phyloP scores from a whole-genome alignment of 768 basidiomycete genomes.

The Tephrocybe sp. region DNA sequence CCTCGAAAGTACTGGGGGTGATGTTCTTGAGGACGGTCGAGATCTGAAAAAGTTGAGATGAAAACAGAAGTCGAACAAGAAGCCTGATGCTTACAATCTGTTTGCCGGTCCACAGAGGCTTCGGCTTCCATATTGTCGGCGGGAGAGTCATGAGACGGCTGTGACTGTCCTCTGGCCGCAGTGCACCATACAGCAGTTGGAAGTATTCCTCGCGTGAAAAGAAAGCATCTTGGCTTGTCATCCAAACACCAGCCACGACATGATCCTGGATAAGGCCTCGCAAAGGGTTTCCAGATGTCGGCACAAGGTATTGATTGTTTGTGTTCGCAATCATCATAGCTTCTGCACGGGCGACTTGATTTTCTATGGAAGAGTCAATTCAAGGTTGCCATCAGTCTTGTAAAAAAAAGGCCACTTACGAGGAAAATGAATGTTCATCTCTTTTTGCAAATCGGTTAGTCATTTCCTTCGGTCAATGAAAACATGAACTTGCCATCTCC shows the following conservation, averaged over 20 bases:
- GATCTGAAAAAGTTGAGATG: slow-evolving; percentile 50
- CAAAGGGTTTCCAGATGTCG: slow-evolving; percentile 95
- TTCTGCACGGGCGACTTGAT: slow-evolving; percentile 92
- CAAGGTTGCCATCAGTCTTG: too few relatives aligned
- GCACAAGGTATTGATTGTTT: slow-evolving; percentile 98
- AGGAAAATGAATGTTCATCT: slow-evolving; percentile 99
- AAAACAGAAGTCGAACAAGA: slow-evolving; percentile 1
- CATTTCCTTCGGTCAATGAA: neutral
- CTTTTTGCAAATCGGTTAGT: slow-evolving; percentile 36
- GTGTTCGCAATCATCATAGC: slow-evolving; percentile 94
- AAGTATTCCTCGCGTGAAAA: slow-evolving; percentile 95
- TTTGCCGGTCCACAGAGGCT: slow-evolving; percentile 94
- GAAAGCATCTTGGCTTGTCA: slow-evolving; percentile 94
- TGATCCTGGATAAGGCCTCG: slow-evolving; percentile 99
- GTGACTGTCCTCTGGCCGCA: slow-evolving; percentile 82
- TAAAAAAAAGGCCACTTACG: slow-evolving; percentile 58
- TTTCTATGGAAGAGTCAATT: slow-evolving; percentile 52
- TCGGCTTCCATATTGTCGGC: slow-evolving; percentile 90
- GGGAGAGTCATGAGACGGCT: slow-evolving; percentile 78
- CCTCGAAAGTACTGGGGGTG: slow-evolving; percentile 73
- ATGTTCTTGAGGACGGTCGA: slow-evolving; percentile 93
- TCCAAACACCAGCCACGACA: slow-evolving; percentile 98
- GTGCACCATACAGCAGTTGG: slow-evolving; percentile 91
- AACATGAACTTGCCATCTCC: slow-evolving; percentile 64
- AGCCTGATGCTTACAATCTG: slow-evolving; percentile 67